Conservation (phyloP, 2,329 filamentous ascomycete genomes). For the Colletotrichum abscissum region DNA sequence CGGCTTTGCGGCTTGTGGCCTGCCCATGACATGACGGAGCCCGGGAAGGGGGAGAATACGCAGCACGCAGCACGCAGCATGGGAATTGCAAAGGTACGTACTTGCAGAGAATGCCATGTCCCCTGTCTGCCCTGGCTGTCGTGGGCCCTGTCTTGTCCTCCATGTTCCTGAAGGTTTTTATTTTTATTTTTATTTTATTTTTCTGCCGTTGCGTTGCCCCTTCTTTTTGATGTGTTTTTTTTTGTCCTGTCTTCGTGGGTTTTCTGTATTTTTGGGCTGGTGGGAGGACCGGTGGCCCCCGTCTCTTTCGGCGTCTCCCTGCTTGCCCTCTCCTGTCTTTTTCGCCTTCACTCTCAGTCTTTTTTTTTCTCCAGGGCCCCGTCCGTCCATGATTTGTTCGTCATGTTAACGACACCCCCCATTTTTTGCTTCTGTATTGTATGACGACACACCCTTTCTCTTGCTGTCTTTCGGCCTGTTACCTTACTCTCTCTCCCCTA, state of each 20-base stretch:
- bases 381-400: slow-evolving; percentile 1
- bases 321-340: not conserved
- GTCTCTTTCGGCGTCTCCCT: slow-evolving; percentile 21
- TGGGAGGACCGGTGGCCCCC: not conserved
- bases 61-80: no score
- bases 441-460: slow-evolving; percentile 10
- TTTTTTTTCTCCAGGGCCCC: not conserved
- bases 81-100: slow-evolving; percentile 14
- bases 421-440: not conserved
- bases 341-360: not conserved
- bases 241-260: not conserved
- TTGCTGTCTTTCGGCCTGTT: not conserved
- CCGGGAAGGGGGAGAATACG: not conserved
- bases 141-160: not conserved
- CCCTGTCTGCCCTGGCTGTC: slow-evolving; percentile 9
- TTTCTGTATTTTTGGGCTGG: not conserved
- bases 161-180: slow-evolving; percentile 24
- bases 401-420: slow-evolving; percentile 14
- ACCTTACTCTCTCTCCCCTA: not conserved
- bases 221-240: not conserved
- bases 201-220: not conserved
- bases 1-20: not conserved
- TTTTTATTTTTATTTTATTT: not conserved
- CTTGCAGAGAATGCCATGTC: not conserved
- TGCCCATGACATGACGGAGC: not conserved